Evolutionary conservation across 306 rosid genomes (phyloP), one percentile per base, ranked within the genome.

Genomic region (Lagenaria siceraria): DNA sequence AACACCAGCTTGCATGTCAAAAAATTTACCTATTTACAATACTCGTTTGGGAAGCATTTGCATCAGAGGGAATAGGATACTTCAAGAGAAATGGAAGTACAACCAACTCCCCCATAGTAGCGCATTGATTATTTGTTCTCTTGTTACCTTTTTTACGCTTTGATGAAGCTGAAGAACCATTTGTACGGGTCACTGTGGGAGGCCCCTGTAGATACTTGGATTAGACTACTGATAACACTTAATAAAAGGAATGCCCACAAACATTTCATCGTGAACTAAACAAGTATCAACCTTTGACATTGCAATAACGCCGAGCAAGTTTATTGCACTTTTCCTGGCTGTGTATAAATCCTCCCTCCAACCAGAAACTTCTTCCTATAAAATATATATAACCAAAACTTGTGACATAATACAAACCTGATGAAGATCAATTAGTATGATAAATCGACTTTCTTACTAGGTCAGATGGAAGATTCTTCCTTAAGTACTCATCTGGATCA

Each of bases 321-420:
- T 93, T 42, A 80, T 85, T 73, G 97, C 93, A 82, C 97, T 91
- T 87, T 93, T 93, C 75, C 98, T 89, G 84, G 98, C 90, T 24
- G 97, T 93, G 87, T 85, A 93, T 56, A 89, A 87, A 82, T 93
- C 95, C 76, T 89, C 98, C 84, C 93, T 90, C 98, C 95, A 93
- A 60, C 92, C 98, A 79, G 90, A 88, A 79, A 90, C 80, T 86
- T 88, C 97, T 49, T 88, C 97, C 98, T 93, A 80, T 55, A 79
- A 27, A 78, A 60, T 60, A 60, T 29, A 15, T 13, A 25, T 74
- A 82, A 81, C 48, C 7, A 76, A 54, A 43, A 43, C 38, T 61
- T 76, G 72, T 40, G 25, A 36, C 27, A 40, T 68, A 68, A 42
- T 22, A 65, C n/a, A n/a, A n/a, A n/a, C 25, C 53, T 7, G 11